Conservation (phyloP, 2,329 filamentous ascomycete genomes). For the Apiospora arundinis region DNA sequence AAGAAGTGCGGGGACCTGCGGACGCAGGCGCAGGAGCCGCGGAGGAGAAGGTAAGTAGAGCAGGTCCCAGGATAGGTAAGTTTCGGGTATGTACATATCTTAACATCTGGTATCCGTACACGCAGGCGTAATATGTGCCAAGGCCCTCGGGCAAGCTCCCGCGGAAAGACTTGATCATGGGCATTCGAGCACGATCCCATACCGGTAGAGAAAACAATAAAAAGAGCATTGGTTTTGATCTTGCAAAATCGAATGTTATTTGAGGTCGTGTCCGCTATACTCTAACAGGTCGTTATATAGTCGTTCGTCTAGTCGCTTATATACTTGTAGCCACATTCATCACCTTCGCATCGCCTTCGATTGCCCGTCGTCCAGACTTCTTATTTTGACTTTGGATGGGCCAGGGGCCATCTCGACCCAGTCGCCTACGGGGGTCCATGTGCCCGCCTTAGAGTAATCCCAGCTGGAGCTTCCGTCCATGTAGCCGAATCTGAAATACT, state of each 20-base stretch:
- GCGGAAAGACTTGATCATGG: background rate
- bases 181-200: background rate
- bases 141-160: too few species aligned
- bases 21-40: background rate
- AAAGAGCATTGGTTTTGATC: background rate
- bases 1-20: background rate
- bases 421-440: slow-evolving; percentile 67
- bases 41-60: background rate
- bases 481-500: slow-evolving; percentile 81
- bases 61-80: background rate
- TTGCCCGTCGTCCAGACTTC: slow-evolving; percentile 29
- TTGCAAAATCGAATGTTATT: background rate
- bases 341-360: background rate
- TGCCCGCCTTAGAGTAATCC: slow-evolving; percentile 79
- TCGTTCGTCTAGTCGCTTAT: background rate
- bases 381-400: slow-evolving; percentile 54
- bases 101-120: background rate
- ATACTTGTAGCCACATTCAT: background rate
- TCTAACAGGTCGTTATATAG: background rate
- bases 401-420: slow-evolving; percentile 73
- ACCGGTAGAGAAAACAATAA: background rate
- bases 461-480: slow-evolving; percentile 68
- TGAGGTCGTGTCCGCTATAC: background rate
- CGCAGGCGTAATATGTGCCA: too few species aligned
- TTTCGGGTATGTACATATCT: background rate